Conservation (phyloP, 192 early-diverging fungal species). For the Umbelopsis isabellina region DNA sequence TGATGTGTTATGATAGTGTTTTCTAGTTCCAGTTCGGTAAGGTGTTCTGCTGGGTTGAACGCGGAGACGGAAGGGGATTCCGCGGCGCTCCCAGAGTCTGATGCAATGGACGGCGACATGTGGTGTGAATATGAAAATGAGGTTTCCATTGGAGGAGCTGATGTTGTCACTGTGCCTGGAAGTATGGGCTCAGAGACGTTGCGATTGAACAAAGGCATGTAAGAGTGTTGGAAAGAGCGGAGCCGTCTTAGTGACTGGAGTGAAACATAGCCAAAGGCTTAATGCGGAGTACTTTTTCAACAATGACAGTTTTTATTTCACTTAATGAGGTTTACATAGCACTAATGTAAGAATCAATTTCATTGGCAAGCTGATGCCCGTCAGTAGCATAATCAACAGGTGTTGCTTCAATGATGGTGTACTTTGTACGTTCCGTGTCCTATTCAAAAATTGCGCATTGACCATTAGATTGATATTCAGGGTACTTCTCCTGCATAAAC, state of each 20-base stretch:
- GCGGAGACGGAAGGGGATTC: background rate
- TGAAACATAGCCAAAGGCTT: slow-evolving; percentile 18
- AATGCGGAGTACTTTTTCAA: slow-evolving; percentile 14
- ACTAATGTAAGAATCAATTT: slow-evolving; percentile 32
- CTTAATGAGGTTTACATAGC: background rate
- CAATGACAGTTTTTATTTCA: slow-evolving; percentile 6
- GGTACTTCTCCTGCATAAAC: background rate
- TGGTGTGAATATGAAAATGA: slow-evolving; percentile 18
- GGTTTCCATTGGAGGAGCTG: background rate
- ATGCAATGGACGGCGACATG: background rate
- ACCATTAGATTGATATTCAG: slow-evolving; percentile 1
- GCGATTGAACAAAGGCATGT: slow-evolving; percentile 11
- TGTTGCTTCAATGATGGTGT: slow-evolving; percentile 45
- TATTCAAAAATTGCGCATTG: slow-evolving; percentile 28
- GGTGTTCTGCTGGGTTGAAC: slow-evolving; percentile 17
- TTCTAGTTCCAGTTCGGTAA: slow-evolving; percentile 46
- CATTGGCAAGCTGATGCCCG: slow-evolving; percentile 24
- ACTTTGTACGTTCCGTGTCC: slow-evolving; percentile 57
- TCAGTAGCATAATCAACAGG: slow-evolving; percentile 68
- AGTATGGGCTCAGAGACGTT: slow-evolving; percentile 12
- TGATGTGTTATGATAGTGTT: slow-evolving; percentile 43
- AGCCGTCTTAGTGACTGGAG: too few relatives aligned
- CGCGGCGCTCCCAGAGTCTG: background rate
- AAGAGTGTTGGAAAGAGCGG: background rate
- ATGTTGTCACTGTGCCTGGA: background rate